Evolutionary conservation across 345 rosid species (phyloP), one percentile per base, ranked within the genome.

Genomic region (Cochlearia excelsa): DNA sequence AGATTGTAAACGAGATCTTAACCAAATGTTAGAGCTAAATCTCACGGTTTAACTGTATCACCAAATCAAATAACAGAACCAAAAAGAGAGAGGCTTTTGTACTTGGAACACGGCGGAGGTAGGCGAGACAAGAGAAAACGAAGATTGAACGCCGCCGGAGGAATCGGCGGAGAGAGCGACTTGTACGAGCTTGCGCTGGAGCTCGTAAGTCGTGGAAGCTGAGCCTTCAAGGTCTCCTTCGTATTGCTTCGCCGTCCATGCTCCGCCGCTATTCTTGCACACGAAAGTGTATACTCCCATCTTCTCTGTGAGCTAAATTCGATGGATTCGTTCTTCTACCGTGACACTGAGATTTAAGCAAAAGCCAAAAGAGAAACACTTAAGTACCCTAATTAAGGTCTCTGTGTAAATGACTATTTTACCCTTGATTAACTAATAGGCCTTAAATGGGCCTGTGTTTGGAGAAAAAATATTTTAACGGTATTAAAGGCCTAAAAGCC

Each of bases 41-140:
- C n/a, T n/a, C n/a, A n/a, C n/a, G n/a, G n/a, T n/a, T n/a, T n/a
- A n/a, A n/a, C n/a, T n/a, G n/a, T n/a, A n/a, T n/a, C n/a, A 16
- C 23, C 23, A 16, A 16, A 16, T 16, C 23, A 16, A 16, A 16
- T 16, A 16, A 16, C 23, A 16, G 23, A 16, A 16, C 23, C 23
- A 33, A 42, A 61, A 45, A 37, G 6, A 37, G 16, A 47, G 23
- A 47, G 27, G 16, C 11, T 3, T 2, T 34, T 35, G 23, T 8
- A 87, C 97, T 92, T 87, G 97, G 65, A 69, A 90, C 26, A 90
- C 85, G 50, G 77, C 93, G 28, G 95, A 90, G 39, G 75, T 57
- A n/a, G 93, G 93, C 16, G 88, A 74, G 66, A 90, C 26, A 26
- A 71, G 66, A 46, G 95, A 80, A 77, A 87, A 87, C 5, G 97